phyloP scores from a whole-genome alignment of 2,329 filamentous ascomycete species.

The Trematosphaeria pertusa region DNA sequence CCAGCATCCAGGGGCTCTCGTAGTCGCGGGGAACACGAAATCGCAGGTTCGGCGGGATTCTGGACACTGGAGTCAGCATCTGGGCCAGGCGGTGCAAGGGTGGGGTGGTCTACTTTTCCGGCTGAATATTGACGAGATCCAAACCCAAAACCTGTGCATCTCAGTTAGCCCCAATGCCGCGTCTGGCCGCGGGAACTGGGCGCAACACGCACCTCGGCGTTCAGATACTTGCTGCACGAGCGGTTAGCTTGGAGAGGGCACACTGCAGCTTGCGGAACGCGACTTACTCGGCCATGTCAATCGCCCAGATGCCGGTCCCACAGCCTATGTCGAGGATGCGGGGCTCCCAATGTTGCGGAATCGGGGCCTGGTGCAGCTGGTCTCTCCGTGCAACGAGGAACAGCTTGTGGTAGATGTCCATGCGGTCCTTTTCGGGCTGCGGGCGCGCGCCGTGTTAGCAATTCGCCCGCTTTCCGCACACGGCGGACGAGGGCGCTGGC shows the following conservation, averaged over 20 bases:
- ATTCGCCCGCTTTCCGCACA: neutral
- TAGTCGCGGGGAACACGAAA: conserved; percentile 77
- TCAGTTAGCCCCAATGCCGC: conserved; percentile 34
- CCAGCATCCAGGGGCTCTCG: conserved; percentile 75
- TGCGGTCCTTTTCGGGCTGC: conserved; percentile 74
- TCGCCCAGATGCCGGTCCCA: conserved; percentile 90
- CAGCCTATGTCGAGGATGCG: conserved; percentile 74
- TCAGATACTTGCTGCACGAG: conserved; percentile 57
- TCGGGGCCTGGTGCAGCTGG: conserved; percentile 54
- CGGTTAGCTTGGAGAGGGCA: conserved; percentile 34
- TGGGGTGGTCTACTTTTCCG: conserved; percentile 56
- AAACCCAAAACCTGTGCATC: conserved; percentile 61
- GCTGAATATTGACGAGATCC: conserved; percentile 69
- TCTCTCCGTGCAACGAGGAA: conserved; percentile 69
- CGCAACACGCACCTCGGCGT: conserved; percentile 57
- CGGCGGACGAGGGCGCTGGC: neutral
- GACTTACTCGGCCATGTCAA: conserved; percentile 80
- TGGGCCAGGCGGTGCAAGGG: conserved; percentile 47
- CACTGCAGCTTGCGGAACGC: conserved; percentile 23
- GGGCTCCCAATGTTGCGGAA: conserved; percentile 48
- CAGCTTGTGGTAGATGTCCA: conserved; percentile 83
- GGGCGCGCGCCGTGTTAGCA: conserved; percentile 21
- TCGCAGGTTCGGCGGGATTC: conserved; percentile 72
- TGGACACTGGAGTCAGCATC: conserved; percentile 50
- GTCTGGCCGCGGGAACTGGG: conserved; percentile 16